Evolutionary conservation across 208 protist genomes (phyloP).

Genomic region (Zelonia costaricensis): DNA sequence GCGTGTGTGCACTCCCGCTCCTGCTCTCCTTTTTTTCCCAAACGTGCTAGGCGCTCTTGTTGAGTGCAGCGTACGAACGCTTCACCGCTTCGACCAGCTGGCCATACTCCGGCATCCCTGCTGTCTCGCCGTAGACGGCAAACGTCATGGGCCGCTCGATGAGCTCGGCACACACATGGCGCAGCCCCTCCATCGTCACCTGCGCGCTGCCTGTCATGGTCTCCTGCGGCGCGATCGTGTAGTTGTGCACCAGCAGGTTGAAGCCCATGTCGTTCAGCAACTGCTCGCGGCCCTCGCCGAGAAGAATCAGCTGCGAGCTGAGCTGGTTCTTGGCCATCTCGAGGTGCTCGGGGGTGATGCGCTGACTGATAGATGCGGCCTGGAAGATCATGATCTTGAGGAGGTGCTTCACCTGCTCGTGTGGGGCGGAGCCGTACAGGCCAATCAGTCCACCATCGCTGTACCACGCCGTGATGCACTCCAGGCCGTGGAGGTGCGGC

Average conservation of each 20-base stretch:
- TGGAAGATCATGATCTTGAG: slow-evolving; percentile 82
- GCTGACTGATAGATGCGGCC: slow-evolving; percentile 72
- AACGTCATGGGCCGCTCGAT: slow-evolving; percentile 69
- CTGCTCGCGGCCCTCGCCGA: slow-evolving; percentile 82
- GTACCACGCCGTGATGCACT: slow-evolving; percentile 93
- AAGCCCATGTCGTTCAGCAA: slow-evolving; percentile 90
- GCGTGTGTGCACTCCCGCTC: no score
- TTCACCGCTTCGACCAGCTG: slow-evolving; percentile 55
- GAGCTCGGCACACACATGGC: slow-evolving; percentile 64
- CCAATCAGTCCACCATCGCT: slow-evolving; percentile 88
- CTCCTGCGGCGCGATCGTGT: slow-evolving; percentile 74
- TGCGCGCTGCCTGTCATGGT: slow-evolving; percentile 61
- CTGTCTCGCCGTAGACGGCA: slow-evolving; percentile 77
- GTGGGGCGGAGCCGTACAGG: slow-evolving; percentile 84
- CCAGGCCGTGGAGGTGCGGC: slow-evolving; percentile 74
- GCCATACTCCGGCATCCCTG: slow-evolving; percentile 57
- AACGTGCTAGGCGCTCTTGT: slow-evolving; percentile 10
- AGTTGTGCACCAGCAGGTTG: slow-evolving; percentile 83
- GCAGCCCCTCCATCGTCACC: slow-evolving; percentile 74
- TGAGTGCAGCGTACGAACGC: slow-evolving; percentile 46
- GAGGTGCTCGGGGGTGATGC: slow-evolving; percentile 69
- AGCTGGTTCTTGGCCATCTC: slow-evolving; percentile 92
- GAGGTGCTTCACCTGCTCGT: slow-evolving; percentile 71
- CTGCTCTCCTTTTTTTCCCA: not conserved
- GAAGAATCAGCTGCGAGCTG: slow-evolving; percentile 80